phyloP scores from a whole-genome alignment of 2,329 filamentous ascomycete genomes.

The Paramyrothecium roridum region DNA sequence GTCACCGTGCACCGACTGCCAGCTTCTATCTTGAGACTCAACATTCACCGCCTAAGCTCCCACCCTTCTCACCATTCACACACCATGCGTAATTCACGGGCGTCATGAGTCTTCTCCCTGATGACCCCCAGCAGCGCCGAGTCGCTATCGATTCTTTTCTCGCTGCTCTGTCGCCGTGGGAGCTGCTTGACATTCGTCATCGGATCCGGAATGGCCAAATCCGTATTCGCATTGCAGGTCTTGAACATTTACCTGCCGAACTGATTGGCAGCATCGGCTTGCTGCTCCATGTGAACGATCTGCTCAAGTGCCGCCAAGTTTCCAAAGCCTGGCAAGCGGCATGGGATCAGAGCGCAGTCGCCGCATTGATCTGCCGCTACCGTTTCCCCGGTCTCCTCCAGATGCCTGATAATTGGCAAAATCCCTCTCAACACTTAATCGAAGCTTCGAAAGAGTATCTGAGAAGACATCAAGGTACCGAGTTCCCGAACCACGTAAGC shows the following conservation, averaged over 20 bases:
- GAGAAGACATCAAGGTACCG: not conserved
- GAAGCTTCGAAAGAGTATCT: not conserved
- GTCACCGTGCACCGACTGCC: too few relatives aligned
- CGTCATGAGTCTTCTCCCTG: too few relatives aligned
- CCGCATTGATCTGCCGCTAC: not conserved
- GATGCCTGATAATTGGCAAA: not conserved
- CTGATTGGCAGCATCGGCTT: not conserved
- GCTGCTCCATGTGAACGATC: not conserved
- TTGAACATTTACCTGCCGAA: not conserved
- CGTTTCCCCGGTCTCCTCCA: not conserved
- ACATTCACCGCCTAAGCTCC: too few relatives aligned
- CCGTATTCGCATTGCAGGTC: not conserved
- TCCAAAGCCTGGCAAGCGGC: not conserved
- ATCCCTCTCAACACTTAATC: not conserved
- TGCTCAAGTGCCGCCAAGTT: not conserved
- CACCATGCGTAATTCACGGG: too few relatives aligned
- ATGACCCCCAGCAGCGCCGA: too few relatives aligned
- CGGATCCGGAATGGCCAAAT: not conserved
- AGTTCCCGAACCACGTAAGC: not conserved
- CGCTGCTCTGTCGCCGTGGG: not conserved
- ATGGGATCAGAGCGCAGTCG: not conserved
- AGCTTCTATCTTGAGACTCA: too few relatives aligned
- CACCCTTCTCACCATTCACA: too few relatives aligned
- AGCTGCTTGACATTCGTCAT: not conserved
- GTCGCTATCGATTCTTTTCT: too few relatives aligned